Conservation (phyloP, 805 yeast genomes). For the Saccharomyces cerevisiae region DNA sequence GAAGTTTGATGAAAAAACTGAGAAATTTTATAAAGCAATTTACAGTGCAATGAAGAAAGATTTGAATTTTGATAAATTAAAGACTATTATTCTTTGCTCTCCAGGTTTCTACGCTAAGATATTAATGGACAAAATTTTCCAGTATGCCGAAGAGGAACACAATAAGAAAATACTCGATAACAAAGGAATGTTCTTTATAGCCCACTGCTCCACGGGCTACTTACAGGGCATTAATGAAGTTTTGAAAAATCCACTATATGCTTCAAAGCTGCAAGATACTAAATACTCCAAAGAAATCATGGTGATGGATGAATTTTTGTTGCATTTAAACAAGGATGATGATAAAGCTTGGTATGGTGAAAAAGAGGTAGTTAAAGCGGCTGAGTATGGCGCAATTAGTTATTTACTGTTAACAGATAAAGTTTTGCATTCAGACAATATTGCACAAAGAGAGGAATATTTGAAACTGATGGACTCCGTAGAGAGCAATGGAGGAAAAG, state of each 20-base stretch:
- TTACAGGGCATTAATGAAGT: constrained; percentile 87
- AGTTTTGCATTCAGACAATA: constrained; percentile 68
- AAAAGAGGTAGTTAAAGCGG: constrained; percentile 65
- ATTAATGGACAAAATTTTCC: constrained; percentile 48
- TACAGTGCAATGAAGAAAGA: constrained; percentile 57
- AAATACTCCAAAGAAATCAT: constrained; percentile 71
- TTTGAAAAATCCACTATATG: constrained; percentile 60
- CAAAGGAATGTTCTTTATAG: constrained; percentile 64
- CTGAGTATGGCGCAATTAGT: constrained; percentile 68
- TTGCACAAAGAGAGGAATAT: constrained; percentile 58
- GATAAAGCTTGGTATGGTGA: constrained; percentile 91
- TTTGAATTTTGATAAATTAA: constrained; percentile 61
- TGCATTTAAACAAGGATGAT: constrained; percentile 68
- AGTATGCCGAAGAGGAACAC: constrained; percentile 47
- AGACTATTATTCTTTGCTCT: constrained; percentile 75
- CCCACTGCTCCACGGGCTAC: constrained; percentile 87
- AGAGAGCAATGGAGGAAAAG: constrained; percentile 66
- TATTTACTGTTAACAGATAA: constrained; percentile 71
- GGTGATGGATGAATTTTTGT: constrained; percentile 69
- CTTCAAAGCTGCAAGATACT: constrained; percentile 62
- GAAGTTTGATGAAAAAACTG: constrained; percentile 69
- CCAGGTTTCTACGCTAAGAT: constrained; percentile 81
- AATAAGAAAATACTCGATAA: constrained; percentile 49
- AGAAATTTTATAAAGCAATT: constrained; percentile 57
- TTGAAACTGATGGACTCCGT: constrained; percentile 62